These are phyloP conservation scores for Seminavis robusta DNA, from an alignment of 108 stramenopile species.

Conservation along the genomic window DNA sequence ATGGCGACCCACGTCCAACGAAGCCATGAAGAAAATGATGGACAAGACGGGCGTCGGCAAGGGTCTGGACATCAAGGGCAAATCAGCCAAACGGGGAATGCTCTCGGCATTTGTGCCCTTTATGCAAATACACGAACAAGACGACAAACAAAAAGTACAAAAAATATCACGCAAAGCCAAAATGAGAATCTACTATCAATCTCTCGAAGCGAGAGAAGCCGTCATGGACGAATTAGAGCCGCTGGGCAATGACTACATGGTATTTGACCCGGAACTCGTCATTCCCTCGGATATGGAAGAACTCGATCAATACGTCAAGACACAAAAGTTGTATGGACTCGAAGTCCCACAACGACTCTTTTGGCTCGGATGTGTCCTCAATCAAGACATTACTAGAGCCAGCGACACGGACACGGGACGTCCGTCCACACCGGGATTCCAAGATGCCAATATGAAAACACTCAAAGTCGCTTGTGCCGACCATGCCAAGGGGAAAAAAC, in stretches of 20 bases:
- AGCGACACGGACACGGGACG: constrained; percentile 59
- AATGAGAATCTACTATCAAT: constrained; percentile 55
- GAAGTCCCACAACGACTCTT: constrained; percentile 63
- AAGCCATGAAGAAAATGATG: constrained; percentile 42
- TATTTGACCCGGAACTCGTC: neutral
- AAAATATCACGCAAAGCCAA: constrained; percentile 28
- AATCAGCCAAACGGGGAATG: too few relatives aligned
- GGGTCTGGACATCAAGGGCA: too few relatives aligned
- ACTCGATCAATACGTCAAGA: constrained; percentile 43
- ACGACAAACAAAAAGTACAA: constrained; percentile 49
- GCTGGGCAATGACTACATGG: constrained; percentile 14
- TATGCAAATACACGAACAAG: constrained; percentile 46
- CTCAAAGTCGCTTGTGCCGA: constrained; percentile 31
- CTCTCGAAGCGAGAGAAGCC: constrained; percentile 35
- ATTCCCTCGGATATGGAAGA: constrained; percentile 23
- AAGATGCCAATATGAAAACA: constrained; percentile 65
- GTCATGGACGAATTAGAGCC: constrained; percentile 25
- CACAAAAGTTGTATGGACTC: constrained; percentile 41
- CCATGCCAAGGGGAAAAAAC: constrained; percentile 23
- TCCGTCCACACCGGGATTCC: constrained; percentile 49
- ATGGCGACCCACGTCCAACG: too few relatives aligned
- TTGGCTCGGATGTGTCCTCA: constrained; percentile 55
- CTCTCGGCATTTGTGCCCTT: too few relatives aligned
- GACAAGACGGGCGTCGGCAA: constrained; percentile 39
- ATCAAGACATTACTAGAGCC: constrained; percentile 43